phyloP scores from a whole-genome alignment of 1,139 yeast genomes.

The Candida pseudoviswanathii region DNA sequence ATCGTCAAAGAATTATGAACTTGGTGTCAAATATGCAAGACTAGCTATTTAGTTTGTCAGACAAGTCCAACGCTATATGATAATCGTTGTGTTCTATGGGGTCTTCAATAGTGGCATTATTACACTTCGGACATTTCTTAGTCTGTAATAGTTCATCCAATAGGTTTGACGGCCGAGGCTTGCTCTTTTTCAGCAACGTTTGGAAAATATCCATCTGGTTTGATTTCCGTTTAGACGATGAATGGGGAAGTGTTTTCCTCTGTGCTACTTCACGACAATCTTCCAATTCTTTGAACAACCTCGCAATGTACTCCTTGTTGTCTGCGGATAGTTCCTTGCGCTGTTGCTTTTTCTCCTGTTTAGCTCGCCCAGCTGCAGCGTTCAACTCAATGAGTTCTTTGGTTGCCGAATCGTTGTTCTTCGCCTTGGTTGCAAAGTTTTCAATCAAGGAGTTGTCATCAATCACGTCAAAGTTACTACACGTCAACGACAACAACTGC shows the following conservation, averaged over 20 bases:
- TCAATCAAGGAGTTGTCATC: slow-evolving; percentile 49
- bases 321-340: slow-evolving; percentile 9
- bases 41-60: slow-evolving; percentile 27
- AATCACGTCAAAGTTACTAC: slow-evolving; percentile 54
- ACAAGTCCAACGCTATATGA: slow-evolving; percentile 42
- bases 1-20: slow-evolving; percentile 44
- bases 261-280: not conserved
- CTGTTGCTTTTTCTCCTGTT: not conserved
- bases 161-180: slow-evolving; percentile 12
- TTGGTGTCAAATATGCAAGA: slow-evolving; percentile 43
- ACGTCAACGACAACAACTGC: slow-evolving; percentile 48
- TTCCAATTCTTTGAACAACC: slow-evolving; percentile 19
- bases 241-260: not conserved
- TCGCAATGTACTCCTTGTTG: slow-evolving; percentile 19
- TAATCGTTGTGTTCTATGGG: slow-evolving; percentile 44
- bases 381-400: slow-evolving; percentile 26
- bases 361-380: slow-evolving; percentile 2
- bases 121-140: slow-evolving; percentile 30
- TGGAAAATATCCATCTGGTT: slow-evolving; percentile 23
- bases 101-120: slow-evolving; percentile 24
- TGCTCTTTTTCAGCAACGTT: slow-evolving; percentile 17
- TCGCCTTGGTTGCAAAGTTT: slow-evolving; percentile 38
- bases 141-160: slow-evolving; percentile 21
- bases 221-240: slow-evolving; percentile 3
- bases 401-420: slow-evolving; percentile 17